Conservation (phyloP, 345 rosid species). For the Eucalyptus pauciflora region DNA sequence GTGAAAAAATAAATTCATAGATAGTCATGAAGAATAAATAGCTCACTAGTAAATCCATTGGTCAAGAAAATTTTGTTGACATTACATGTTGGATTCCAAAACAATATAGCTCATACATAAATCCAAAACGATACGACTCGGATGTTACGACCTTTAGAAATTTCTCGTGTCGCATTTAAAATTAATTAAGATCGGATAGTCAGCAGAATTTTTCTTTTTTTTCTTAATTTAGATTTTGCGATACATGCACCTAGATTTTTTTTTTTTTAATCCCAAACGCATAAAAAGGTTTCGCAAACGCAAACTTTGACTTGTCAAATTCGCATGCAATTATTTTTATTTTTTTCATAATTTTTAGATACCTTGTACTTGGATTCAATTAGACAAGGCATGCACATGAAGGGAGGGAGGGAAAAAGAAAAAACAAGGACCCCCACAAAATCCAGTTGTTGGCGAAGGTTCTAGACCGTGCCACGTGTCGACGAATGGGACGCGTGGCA, state of each 20-base stretch:
- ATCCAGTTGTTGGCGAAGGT: background rate
- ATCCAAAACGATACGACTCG: rapidly evolving
- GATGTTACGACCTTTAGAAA: rapidly evolving
- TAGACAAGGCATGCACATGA: background rate
- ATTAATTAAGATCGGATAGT: background rate
- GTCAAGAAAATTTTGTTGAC: background rate
- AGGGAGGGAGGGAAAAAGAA: rapidly evolving
- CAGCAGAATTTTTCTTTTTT: rapidly evolving
- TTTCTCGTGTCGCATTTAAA: background rate
- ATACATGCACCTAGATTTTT: background rate
- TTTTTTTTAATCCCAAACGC: background rate
- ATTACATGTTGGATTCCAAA: background rate
- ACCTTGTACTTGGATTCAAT: background rate
- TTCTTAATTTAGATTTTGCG: background rate
- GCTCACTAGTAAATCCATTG: background rate
- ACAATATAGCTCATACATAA: background rate
- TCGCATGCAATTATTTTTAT: background rate
- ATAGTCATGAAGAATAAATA: background rate
- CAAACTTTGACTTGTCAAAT: background rate
- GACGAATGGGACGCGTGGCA: background rate
- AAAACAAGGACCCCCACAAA: background rate
- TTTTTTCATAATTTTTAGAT: background rate
- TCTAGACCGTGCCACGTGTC: background rate
- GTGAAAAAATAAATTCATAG: background rate
- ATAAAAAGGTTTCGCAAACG: background rate